Base-by-base conservation (phyloP, 2,329 filamentous ascomycete genomes). In the Colletotrichum higginsianum region DNA sequence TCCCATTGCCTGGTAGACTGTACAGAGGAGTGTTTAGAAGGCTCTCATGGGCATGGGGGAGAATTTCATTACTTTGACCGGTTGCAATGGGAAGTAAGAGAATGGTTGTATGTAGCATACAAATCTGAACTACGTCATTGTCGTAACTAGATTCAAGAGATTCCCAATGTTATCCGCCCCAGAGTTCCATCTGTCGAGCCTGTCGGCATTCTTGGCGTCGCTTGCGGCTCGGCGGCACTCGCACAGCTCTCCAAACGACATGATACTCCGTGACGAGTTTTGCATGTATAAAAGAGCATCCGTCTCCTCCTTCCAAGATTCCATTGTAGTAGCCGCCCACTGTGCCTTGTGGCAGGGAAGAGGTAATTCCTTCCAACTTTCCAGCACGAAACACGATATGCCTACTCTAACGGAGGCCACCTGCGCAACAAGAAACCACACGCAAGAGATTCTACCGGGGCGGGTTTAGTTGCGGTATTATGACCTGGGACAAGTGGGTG, bases 1-100 rank as follows among this genome's bases (percentile, higher is more conserved):
- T 4, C 18, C 52, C 0, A 23, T 79, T 18, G 69, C 75, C 9
- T 73, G 74, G 73, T 79, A 55, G 50, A 15, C 4, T 26, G 26
- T 4, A 26, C 26, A 26, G 4, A 26, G 26, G 26, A 26, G 26
- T 26, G 26, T 26, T 26, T 26, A 26, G 1, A 26, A 11, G 4
- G 2, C 16, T n/a, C 4, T 35, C 15, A 3, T 42, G 13, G 26
- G n/a, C 1, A 18, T n/a, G 4, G 26, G 26, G 26, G 26, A 4
- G 26, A 4, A 26, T 26, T 26, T 26, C 4, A 26, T 26, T 4
- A 26, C 26, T 26, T 4, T 26, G 26, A 26, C 4, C 26, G 26
- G 26, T 26, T 26, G 26, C 9, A 50, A 21, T 18, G 12, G 8
- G 8, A 42, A 21, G 11, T 18, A n/a, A 12, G 8, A 16, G 3